phyloP scores from a whole-genome alignment of 176 grass and related monocot genomes.

The Oryza rufipogon region DNA sequence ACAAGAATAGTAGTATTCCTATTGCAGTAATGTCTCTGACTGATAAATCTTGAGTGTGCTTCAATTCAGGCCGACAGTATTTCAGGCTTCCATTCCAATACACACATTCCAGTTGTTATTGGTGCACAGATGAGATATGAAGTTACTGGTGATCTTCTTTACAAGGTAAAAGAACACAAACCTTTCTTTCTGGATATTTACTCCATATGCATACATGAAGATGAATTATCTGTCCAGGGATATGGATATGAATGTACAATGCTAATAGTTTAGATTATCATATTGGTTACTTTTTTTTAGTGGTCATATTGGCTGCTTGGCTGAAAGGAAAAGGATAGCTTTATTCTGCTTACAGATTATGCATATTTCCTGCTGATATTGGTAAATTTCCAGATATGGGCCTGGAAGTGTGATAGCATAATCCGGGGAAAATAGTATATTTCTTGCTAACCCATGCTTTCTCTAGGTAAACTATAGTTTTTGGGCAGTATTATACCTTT shows the following conservation, averaged over 20 bases:
- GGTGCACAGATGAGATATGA: conserved; percentile 95
- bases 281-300: background rate
- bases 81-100: conserved; percentile 89
- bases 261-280: background rate
- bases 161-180: conserved; percentile 68
- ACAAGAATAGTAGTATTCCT: background rate
- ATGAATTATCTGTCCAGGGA: background rate
- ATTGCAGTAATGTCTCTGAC: background rate
- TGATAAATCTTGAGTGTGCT: conserved; percentile 18
- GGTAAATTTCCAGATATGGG: background rate
- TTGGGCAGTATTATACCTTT: background rate
- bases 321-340: background rate
- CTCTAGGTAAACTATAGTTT: background rate
- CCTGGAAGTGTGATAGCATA: background rate
- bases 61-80: conserved; percentile 77
- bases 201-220: conserved; percentile 20
- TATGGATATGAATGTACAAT: background rate
- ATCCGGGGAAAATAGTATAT: background rate
- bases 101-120: conserved; percentile 89
- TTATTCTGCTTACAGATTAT: conserved; percentile 8
- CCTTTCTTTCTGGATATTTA: conserved; percentile 25
- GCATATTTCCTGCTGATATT: background rate
- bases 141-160: conserved; percentile 86
- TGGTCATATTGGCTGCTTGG: background rate
- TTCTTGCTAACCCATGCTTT: background rate